Percentiles rank a stretch among this genome's conserved stretches.
phyloP scores from a whole-genome alignment of 129 eudicot species.

The Centella asiatica region DNA sequence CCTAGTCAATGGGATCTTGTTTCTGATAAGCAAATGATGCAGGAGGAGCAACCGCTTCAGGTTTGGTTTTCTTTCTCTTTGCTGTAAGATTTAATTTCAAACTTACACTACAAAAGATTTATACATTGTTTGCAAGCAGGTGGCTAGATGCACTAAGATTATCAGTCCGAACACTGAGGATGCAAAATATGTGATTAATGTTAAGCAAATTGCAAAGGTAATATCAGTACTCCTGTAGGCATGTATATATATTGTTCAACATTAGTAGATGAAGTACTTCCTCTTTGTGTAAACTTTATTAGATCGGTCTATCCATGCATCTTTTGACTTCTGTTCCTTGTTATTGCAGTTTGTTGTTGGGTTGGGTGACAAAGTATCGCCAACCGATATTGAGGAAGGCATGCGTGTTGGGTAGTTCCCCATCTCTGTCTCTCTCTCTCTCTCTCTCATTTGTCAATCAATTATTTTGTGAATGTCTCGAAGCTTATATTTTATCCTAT shows the following conservation, averaged over 20 bases:
- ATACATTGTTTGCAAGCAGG: constrained; percentile 37
- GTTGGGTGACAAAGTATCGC: constrained; percentile 94
- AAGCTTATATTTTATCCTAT: background rate
- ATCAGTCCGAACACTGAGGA: constrained; percentile 94
- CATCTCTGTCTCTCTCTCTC: constrained; percentile 1
- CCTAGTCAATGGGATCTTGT: constrained; percentile 99
- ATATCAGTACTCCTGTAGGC: background rate
- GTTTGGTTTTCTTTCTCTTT: constrained; percentile 20
- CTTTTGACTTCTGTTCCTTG: constrained; percentile 15
- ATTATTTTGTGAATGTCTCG: background rate
- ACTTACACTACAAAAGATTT: background rate
- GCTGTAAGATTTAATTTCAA: background rate
- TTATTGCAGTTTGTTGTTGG: constrained; percentile 91
- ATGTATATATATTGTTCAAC: background rate
- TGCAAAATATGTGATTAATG: constrained; percentile 91
- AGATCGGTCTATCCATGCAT: background rate
- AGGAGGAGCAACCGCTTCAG: constrained; percentile 98
- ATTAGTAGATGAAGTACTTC: background rate
- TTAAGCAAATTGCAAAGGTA: constrained; percentile 97
- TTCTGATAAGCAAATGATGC: constrained; percentile 99
- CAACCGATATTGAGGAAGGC: constrained; percentile 99
- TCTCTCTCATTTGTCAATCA: background rate
- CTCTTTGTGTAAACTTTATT: background rate
- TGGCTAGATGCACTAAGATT: constrained; percentile 93
- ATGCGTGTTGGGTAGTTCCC: constrained; percentile 93